Percentiles rank a stretch among this genome's conserved stretches.
phyloP scores from a whole-genome alignment of 2,329 filamentous ascomycete species.

The Emericellopsis atlantica region DNA sequence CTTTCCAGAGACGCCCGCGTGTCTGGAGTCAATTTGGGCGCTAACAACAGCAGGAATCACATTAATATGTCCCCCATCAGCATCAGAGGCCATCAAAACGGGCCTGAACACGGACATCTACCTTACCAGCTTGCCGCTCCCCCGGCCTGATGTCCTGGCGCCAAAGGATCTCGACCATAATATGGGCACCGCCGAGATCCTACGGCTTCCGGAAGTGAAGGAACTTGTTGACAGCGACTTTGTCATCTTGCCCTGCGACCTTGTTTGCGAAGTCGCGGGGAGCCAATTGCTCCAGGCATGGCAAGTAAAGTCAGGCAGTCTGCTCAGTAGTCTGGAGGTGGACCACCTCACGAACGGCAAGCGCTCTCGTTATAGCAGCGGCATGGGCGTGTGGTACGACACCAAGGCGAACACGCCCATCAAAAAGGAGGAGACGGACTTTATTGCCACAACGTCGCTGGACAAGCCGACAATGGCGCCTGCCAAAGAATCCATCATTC shows the following conservation, averaged over 20 bases:
- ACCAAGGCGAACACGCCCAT: slow-evolving; percentile 63
- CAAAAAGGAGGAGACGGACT: slow-evolving; percentile 89
- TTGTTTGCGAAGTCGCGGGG: slow-evolving; percentile 81
- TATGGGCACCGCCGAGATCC: slow-evolving; percentile 78
- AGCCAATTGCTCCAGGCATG: slow-evolving; percentile 78
- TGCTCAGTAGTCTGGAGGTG: slow-evolving; percentile 47
- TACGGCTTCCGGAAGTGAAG: slow-evolving; percentile 73
- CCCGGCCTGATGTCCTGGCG: slow-evolving; percentile 63
- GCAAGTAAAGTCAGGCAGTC: slow-evolving; percentile 71
- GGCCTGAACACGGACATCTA: slow-evolving; percentile 69
- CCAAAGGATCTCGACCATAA: slow-evolving; percentile 67
- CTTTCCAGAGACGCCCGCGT: not conserved
- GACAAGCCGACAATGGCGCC: slow-evolving; percentile 31
- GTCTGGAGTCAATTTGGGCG: slow-evolving; percentile 2
- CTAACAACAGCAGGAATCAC: slow-evolving; percentile 40
- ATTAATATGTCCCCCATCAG: slow-evolving; percentile 51
- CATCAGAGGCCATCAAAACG: slow-evolving; percentile 51
- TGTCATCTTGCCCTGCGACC: slow-evolving; percentile 80
- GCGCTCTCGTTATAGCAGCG: slow-evolving; percentile 49
- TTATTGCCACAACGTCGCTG: slow-evolving; percentile 67
- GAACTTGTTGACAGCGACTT: slow-evolving; percentile 75
- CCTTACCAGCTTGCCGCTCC: slow-evolving; percentile 59
- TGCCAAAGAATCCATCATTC: slow-evolving; percentile 49
- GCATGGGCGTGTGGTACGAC: slow-evolving; percentile 82
- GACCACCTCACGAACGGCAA: slow-evolving; percentile 21